Base-by-base conservation (phyloP, 768 basidiomycete species). In the Gloeopeniophorella convolvens region DNA sequence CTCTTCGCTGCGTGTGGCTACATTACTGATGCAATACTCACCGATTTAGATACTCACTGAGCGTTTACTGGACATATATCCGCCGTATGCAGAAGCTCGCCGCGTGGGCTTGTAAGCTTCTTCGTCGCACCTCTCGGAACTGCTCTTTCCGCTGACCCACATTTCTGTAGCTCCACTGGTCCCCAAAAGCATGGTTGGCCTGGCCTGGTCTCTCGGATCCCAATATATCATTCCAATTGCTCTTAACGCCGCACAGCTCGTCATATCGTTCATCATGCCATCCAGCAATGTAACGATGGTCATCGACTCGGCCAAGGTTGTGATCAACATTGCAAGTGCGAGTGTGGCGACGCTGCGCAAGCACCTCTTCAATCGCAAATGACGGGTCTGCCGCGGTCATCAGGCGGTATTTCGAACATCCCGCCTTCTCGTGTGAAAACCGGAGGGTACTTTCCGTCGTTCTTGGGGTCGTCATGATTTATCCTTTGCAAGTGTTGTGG, bases 291-390 rank as follows among this genome's bases (percentile, higher is more conserved):
- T 20, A 15, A 26, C 12, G 24, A 39, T 36, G n/a, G 18, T 36
- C 24, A 48, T 43, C 35, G 35, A 48, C 28, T 42, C 41, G 28
- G 35, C 34, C 16, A 54, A 53, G 27, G 46, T 48, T 11, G 11
- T 53, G 21, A 20, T 42, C 46, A 42, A 53, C 31, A 43, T 54
- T n/a, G 31, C 18, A 4, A 24, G 42, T 36, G 42, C 31, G n/a
- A 48, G 46, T 24, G 18, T 39, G 30, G 30, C 41, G 7, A 42
- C 35, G 10, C 30, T 53, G 3, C 46, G 18, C 34, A 42, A 21
- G 33, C 2, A 31, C 41, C 28, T 48, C 16, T n/a, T 30, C 11
- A 42, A 9, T 7, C 15, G n/a, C n/a, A n/a, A n/a, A n/a, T n/a
- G n/a, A n/a, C n/a, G n/a, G n/a, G n/a, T n/a, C n/a, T n/a, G n/a